Evolutionary conservation across 345 rosid species (phyloP).

Genomic region (Boechera retrofracta): DNA sequence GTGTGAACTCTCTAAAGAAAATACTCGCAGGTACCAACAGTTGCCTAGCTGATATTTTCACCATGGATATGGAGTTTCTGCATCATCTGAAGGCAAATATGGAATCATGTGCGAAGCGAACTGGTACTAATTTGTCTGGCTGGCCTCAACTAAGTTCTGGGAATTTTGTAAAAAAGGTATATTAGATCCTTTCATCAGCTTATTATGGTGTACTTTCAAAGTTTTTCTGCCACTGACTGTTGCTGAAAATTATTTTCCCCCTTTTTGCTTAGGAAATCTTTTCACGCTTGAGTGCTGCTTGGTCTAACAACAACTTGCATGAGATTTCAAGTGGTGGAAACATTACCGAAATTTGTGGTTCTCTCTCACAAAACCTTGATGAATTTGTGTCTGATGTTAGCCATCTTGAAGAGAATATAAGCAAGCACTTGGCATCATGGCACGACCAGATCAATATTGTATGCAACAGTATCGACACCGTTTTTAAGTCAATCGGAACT

Average conservation of each 20-base stretch:
- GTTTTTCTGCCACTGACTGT: conserved; percentile 10
- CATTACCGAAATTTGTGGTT: conserved; percentile 51
- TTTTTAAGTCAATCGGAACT: conserved; percentile 54
- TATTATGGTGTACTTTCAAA: conserved; percentile 16
- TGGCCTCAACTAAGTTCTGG: conserved; percentile 41
- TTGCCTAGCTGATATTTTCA: conserved; percentile 55
- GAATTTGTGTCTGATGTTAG: conserved; percentile 53
- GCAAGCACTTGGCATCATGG: conserved; percentile 56
- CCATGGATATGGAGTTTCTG: conserved; percentile 66
- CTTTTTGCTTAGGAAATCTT: conserved; percentile 58
- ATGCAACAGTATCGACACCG: conserved; percentile 49
- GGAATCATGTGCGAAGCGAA: conserved; percentile 54
- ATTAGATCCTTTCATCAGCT: conserved; percentile 13
- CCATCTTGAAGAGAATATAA: conserved; percentile 55
- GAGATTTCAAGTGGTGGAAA: conserved; percentile 53
- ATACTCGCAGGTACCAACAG: conserved; percentile 52
- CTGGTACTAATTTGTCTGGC: conserved; percentile 44
- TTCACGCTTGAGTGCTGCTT: conserved; percentile 48
- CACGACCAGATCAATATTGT: conserved; percentile 58
- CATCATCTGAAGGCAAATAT: conserved; percentile 60
- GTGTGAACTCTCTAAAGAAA: conserved; percentile 56
- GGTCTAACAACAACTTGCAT: conserved; percentile 48
- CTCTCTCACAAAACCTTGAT: conserved; percentile 58
- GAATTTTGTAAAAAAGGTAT: conserved; percentile 58
- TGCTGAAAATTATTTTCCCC: conserved; percentile 27